These are phyloP conservation scores for Quercus alba DNA, from an alignment of 306 rosid species.

Conservation along the genomic window DNA sequence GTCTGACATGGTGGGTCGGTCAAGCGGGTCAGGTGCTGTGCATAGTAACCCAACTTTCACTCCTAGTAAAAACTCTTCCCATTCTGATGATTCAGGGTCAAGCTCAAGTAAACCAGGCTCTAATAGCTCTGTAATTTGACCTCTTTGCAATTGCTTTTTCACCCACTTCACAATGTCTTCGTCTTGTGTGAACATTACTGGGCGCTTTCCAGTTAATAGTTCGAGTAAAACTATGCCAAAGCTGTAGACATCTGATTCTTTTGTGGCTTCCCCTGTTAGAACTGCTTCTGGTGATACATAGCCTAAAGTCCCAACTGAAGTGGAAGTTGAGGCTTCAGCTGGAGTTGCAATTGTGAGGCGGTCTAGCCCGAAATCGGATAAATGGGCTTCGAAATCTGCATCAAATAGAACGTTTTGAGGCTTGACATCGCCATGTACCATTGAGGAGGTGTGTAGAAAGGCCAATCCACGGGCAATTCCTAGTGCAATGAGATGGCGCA, in stretches of 20 bases:
- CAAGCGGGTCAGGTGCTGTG: conserved; percentile 88
- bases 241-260: conserved; percentile 89
- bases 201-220: conserved; percentile 82
- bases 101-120: conserved; percentile 93
- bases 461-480: conserved; percentile 93
- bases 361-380: conserved; percentile 87
- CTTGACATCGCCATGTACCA: conserved; percentile 75
- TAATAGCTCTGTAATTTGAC: conserved; percentile 78
- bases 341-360: conserved; percentile 44
- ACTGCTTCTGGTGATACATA: conserved; percentile 82
- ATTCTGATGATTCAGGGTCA: conserved; percentile 92
- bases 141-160: conserved; percentile 80
- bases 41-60: conserved; percentile 91
- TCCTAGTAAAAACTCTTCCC: conserved; percentile 95
- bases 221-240: conserved; percentile 84
- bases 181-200: conserved; percentile 85
- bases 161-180: conserved; percentile 98
- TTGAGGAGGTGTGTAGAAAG: conserved; percentile 72
- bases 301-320: conserved; percentile 74
- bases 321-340: conserved; percentile 67
- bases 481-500: conserved; percentile 94
- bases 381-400: conserved; percentile 94
- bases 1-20: conserved; percentile 92
- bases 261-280: conserved; percentile 71
- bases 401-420: conserved; percentile 86